Evolutionary conservation across 2,329 filamentous ascomycete genomes (phyloP).

Genomic region (Fusarium globosum): DNA sequence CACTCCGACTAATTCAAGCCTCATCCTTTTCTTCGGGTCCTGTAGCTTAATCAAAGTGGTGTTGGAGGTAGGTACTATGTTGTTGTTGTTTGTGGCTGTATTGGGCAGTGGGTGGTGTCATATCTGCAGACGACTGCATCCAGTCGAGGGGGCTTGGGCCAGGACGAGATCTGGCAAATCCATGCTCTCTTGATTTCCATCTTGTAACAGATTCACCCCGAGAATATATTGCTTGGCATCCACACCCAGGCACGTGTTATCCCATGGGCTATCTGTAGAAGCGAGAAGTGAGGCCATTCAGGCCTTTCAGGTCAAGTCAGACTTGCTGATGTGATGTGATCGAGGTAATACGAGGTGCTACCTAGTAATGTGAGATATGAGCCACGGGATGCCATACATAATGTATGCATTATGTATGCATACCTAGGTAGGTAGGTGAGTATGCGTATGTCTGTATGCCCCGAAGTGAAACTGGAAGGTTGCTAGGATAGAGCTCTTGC

Average conservation of each 20-base stretch:
- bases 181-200: constrained; percentile 1
- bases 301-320: constrained; percentile 12
- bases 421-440: neutral
- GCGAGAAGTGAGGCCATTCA: constrained; percentile 19
- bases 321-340: constrained; percentile 24
- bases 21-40: constrained; percentile 14
- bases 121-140: constrained; percentile 34
- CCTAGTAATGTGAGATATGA: constrained; percentile 19
- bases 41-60: constrained; percentile 10
- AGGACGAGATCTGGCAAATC: constrained; percentile 35
- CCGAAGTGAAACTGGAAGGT: constrained; percentile 10
- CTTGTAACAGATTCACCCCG: neutral
- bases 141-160: constrained; percentile 23
- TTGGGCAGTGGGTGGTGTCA: constrained; percentile 39
- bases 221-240: constrained; percentile 15
- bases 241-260: constrained; percentile 14
- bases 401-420: neutral
- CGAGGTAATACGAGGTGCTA: constrained; percentile 19
- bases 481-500: neutral
- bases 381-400: constrained; percentile 15
- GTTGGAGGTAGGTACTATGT: constrained; percentile 1
- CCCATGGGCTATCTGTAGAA: constrained; percentile 1
- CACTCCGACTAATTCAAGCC: neutral
- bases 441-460: neutral
- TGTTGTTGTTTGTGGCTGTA: neutral